A percentile compares a stretch with the other conserved stretches of the same genome.
Conservation (phyloP, 495 filamentous ascomycete species). For the Elaphomyces granulatus region DNA sequence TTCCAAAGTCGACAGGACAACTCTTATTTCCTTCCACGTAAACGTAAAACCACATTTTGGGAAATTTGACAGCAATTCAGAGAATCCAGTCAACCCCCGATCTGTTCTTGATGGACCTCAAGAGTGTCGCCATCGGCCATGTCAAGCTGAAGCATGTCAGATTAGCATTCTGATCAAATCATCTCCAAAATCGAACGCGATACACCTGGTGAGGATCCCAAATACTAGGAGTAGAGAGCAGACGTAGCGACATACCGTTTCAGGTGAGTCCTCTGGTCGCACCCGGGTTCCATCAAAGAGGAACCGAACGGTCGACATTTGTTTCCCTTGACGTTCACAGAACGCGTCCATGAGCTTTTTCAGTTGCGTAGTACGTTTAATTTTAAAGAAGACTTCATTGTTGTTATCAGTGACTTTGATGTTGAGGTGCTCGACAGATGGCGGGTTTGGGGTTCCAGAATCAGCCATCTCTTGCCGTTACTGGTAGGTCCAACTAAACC, state of each 20-base stretch:
- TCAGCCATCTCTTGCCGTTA: constrained; percentile 36
- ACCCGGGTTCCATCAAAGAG: constrained; percentile 92
- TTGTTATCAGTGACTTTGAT: constrained; percentile 99
- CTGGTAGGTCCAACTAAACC: too few relatives aligned
- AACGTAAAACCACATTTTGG: too few relatives aligned
- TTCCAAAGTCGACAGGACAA: too few relatives aligned
- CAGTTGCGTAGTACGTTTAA: constrained; percentile 90
- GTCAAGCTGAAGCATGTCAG: constrained; percentile 64
- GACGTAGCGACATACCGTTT: constrained; percentile 52
- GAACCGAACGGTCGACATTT: constrained; percentile 71
- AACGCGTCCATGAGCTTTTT: constrained; percentile 99
- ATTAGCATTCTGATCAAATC: too few relatives aligned
- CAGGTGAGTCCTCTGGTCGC: constrained; percentile 75
- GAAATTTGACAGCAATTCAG: too few relatives aligned
- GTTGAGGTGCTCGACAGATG: constrained; percentile 71
- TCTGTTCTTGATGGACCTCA: constrained; percentile 97
- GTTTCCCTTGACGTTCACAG: constrained; percentile 92
- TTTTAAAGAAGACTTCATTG: constrained; percentile 99
- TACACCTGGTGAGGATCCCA: too few relatives aligned
- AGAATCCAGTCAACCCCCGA: constrained; percentile 44
- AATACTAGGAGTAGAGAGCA: constrained; percentile 2
- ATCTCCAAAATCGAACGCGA: too few relatives aligned
- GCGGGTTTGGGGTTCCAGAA: constrained; percentile 7
- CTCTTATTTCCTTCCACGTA: too few relatives aligned
- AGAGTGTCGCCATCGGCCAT: constrained; percentile 96